Evolutionary conservation across 257 asterid species (phyloP).

Genomic region (Nicotiana attenuata): DNA sequence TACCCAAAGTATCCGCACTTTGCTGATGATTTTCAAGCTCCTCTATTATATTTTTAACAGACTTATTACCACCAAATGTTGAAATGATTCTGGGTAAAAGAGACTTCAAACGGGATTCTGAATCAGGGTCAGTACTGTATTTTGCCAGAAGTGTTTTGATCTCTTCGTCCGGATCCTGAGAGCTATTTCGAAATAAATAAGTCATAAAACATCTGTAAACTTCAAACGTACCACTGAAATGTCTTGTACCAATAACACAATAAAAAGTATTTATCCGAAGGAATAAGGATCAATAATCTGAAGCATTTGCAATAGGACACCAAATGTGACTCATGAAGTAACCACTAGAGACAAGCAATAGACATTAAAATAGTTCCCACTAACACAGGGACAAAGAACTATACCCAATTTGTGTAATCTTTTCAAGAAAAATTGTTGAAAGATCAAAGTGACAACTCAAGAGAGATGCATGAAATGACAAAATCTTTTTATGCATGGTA

Average conservation of each 20-base stretch:
- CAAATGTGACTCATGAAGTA: not conserved
- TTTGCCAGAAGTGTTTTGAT: slow-evolving; percentile 51
- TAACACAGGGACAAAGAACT: not conserved
- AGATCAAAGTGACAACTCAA: not conserved
- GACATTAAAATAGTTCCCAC: not conserved
- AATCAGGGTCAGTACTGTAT: slow-evolving; percentile 62
- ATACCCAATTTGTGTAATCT: not conserved
- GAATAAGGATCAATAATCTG: not conserved
- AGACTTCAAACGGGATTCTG: slow-evolving; percentile 73
- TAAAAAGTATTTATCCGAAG: not conserved
- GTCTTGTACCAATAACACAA: not conserved
- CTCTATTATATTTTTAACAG: slow-evolving; percentile 54
- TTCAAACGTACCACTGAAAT: not conserved
- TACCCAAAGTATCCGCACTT: slow-evolving; percentile 83
- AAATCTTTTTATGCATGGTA: not conserved
- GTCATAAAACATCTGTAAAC: not conserved
- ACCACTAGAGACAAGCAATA: not conserved
- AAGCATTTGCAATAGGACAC: not conserved
- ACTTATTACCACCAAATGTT: slow-evolving; percentile 62
- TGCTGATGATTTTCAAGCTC: slow-evolving; percentile 77
- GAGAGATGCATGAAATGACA: not conserved
- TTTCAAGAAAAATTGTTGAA: not conserved
- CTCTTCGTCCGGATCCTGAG: slow-evolving; percentile 74
- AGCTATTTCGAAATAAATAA: slow-evolving; percentile 37
- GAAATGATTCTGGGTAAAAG: slow-evolving; percentile 86